Conservation (phyloP, 768 basidiomycete species). For the Guyanaporus albipodus region DNA sequence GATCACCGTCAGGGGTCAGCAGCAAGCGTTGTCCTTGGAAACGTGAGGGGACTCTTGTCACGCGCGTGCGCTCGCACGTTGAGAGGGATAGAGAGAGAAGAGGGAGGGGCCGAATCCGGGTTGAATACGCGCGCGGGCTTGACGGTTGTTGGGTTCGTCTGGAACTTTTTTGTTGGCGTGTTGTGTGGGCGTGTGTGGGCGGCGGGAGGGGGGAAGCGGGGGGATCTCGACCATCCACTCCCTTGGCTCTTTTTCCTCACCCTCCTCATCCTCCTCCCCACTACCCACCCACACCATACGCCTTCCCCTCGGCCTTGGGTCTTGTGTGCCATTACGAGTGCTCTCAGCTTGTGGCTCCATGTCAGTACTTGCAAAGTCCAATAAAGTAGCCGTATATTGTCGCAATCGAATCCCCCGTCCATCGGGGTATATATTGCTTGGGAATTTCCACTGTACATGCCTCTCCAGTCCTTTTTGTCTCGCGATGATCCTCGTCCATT, state of each 20-base stretch:
- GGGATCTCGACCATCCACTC: too few species aligned
- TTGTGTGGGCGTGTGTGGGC: not conserved
- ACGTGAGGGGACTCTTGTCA: conserved; percentile 7
- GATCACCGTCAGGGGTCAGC: conserved; percentile 66
- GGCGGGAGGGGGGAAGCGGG: not conserved
- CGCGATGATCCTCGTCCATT: too few species aligned
- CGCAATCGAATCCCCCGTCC: conserved; percentile 4
- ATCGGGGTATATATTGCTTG: conserved; percentile 11
- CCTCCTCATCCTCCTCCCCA: too few species aligned
- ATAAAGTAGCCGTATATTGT: conserved; percentile 21
- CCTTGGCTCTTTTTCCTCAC: too few species aligned
- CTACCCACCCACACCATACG: not conserved
- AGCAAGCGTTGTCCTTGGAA: conserved; percentile 12
- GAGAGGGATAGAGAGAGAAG: too few species aligned
- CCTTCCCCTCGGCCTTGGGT: conserved; percentile 6
- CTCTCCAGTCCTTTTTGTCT: too few species aligned
- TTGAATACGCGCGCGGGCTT: not conserved
- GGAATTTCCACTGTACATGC: too few species aligned
- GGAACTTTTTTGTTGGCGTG: conserved; percentile 9
- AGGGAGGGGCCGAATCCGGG: not conserved
- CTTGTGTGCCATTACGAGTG: conserved; percentile 18
- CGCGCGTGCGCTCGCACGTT: too few species aligned
- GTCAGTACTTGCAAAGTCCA: conserved; percentile 21
- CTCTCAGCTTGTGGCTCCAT: conserved; percentile 14
- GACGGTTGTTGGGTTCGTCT: conserved; percentile 6